Evolutionary conservation across 192 early-diverging fungal species (phyloP).

Genomic region (Ambispora gerdemannii): DNA sequence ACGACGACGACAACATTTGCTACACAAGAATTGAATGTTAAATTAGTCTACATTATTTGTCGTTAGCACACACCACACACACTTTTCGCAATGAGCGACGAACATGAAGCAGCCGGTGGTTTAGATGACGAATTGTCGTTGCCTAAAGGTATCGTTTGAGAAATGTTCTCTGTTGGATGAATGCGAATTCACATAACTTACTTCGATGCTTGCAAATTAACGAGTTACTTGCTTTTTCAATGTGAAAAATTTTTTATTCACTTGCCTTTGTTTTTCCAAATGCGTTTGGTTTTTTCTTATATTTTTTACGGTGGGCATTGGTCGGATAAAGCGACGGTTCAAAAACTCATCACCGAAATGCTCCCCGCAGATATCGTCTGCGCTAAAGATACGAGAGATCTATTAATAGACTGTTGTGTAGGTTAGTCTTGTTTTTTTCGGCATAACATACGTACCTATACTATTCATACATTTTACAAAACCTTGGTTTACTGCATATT

Average conservation of each 20-base stretch:
- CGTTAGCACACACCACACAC: too few species aligned
- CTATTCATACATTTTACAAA: background rate
- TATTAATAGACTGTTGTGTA: constrained; percentile 94
- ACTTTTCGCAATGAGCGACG: constrained; percentile 39
- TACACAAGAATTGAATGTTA: background rate
- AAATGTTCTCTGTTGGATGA: too few species aligned
- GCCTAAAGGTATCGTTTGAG: constrained; percentile 62
- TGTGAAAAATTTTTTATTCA: background rate
- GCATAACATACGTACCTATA: too few species aligned
- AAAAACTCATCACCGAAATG: constrained; percentile 95
- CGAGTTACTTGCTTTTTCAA: background rate
- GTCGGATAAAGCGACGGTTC: constrained; percentile 71
- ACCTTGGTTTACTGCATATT: background rate
- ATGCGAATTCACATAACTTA: background rate
- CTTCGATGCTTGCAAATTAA: background rate
- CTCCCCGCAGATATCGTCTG: constrained; percentile 86
- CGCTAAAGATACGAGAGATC: constrained; percentile 94
- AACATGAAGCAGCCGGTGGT: constrained; percentile 48
- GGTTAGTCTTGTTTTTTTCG: constrained; percentile 60
- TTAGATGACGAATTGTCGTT: constrained; percentile 85
- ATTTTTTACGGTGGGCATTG: background rate
- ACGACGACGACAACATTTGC: background rate
- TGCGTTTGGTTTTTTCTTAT: background rate
- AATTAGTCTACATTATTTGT: too few species aligned
- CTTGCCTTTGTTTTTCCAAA: background rate